Evolutionary conservation across 2,329 filamentous ascomycete species (phyloP), one percentile per base, ranked within the genome.

Genomic region (Colletotrichum noveboracense): DNA sequence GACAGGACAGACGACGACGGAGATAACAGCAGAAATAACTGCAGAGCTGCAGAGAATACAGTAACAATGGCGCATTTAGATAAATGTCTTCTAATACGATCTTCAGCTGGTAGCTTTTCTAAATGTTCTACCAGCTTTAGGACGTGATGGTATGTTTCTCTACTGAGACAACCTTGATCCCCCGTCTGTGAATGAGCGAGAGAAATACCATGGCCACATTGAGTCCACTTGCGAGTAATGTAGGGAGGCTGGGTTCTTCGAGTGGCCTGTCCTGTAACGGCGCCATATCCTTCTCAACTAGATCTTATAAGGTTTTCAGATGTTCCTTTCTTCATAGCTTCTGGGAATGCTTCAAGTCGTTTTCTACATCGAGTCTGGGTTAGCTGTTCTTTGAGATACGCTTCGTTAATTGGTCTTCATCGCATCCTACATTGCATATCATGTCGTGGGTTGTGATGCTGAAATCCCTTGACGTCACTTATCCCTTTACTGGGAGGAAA

Each of bases 11-110:
- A 34, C 32, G 32, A 34, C 32, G 32, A 14, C 32, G 8, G 14
- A 32, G 30, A 12, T 3, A 2, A 12, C 30, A 16, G 8, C 16
- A 43, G 2, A 43, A 2, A 48, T 2, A 2, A 52, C 43, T 0
- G 6, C n/a, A 52, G n/a, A 21, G 43, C n/a, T 52, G 6, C n/a
- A 52, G 43, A 52, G n/a, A 52, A 21, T 13, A 13, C n/a, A 52
- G 0, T 21, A 21, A 52, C n/a, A 2, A 52, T 13, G 6, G 43
- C 43, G 10, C 3, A 13, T 48, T n/a, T 9, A n/a, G 9, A 48
- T 2, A 4, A 48, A 48, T 48, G 9, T 48, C 6, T 48, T 0
- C 18, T 48, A 12, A 12, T 48, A 3, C 38, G 0, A 52, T 21
- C n/a, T 52, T 7, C 3, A 48, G n/a, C 3, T 21, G n/a, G n/a